Evolutionary conservation across 1,139 yeast species (phyloP).

Genomic region (Blastobotrys buckinghamii): DNA sequence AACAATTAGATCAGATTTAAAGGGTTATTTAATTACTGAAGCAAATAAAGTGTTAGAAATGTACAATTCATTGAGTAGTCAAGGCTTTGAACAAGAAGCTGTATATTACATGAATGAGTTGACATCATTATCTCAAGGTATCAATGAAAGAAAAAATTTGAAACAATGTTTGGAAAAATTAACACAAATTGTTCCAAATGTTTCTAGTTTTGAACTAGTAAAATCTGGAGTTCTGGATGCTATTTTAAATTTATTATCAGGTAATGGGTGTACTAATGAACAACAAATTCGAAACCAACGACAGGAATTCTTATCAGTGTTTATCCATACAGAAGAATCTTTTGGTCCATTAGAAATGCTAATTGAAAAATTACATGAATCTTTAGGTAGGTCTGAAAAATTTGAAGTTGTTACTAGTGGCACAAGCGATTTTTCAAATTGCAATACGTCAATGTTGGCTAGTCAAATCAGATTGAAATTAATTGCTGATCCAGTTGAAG

Average conservation of each 20-base stretch:
- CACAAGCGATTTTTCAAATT: conserved; percentile 14
- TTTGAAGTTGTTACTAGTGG: conserved; percentile 67
- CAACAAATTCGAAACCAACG: conserved; percentile 14
- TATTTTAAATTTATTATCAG: conserved; percentile 41
- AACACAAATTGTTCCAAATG: conserved; percentile 31
- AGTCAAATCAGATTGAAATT: conserved; percentile 63
- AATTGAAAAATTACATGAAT: conserved; percentile 61
- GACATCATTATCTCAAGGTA: conserved; percentile 15
- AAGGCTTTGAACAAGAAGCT: conserved; percentile 28
- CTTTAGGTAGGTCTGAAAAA: conserved; percentile 67
- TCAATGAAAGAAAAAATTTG: conserved; percentile 14
- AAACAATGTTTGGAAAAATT: conserved; percentile 44
- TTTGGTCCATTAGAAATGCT: conserved; percentile 34
- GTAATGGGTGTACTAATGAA: neutral
- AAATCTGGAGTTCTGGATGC: conserved; percentile 59
- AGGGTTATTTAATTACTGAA: conserved; percentile 23
- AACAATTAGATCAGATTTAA: conserved; percentile 12
- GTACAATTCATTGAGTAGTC: conserved; percentile 22
- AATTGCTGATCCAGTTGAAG: conserved; percentile 30
- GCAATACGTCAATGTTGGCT: conserved; percentile 48
- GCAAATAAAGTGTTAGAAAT: conserved; percentile 15
- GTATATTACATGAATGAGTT: conserved; percentile 20
- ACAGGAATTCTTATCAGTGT: conserved; percentile 44
- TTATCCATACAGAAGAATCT: conserved; percentile 34
- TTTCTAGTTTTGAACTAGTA: conserved; percentile 73